Evolutionary conservation across 129 eudicot species (phyloP), one percentile per base, ranked within the genome.

Genomic region (Arctium minus): DNA sequence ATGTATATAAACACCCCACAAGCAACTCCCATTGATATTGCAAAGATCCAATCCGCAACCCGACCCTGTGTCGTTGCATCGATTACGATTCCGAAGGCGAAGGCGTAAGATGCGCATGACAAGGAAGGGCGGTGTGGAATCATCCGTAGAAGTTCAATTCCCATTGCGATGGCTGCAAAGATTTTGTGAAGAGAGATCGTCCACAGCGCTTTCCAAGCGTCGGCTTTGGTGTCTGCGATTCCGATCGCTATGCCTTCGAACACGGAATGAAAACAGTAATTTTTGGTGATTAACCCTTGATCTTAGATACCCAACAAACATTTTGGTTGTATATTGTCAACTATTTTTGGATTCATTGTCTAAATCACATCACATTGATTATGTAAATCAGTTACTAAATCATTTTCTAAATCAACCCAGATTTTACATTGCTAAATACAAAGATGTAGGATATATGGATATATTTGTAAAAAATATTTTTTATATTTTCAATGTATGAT

Each of bases 131-230:
- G 90, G 79, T 94, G 88, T 2, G 97, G 98, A 32, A 92, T 90
- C 94, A 94, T 94, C 8, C 91, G 82, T 7, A 94, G 94, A 33
- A 94, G 98, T 4, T 97, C 97, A 38, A 94, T 94, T 64, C 97
- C 95, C 98, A 94, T 94, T 17, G 98, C 98, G 15, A 92, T 78
- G 30, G 98, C 98, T 2, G 97, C 98, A 56, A 94, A 94, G 75
- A 94, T 92, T 80, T 94, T 94, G 94, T 94, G 98, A 56, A 94
- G 87, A n/a, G 85, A 86, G 50, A 94, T 87, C 0, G 97, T 94
- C 98, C 98, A 94, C 1, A 94, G 89, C 4, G 98, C 98, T 82
- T 85, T 90, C 98, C 98, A 94, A 13, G 98, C 97, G 13, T 94
- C 98, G 6, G 92, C 84, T 86, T 86, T 73, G 13, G 97, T 85